Evolutionary conservation across 441 rosid species (phyloP), one percentile per base, ranked within the genome.

Genomic region (Breynia disticha): DNA sequence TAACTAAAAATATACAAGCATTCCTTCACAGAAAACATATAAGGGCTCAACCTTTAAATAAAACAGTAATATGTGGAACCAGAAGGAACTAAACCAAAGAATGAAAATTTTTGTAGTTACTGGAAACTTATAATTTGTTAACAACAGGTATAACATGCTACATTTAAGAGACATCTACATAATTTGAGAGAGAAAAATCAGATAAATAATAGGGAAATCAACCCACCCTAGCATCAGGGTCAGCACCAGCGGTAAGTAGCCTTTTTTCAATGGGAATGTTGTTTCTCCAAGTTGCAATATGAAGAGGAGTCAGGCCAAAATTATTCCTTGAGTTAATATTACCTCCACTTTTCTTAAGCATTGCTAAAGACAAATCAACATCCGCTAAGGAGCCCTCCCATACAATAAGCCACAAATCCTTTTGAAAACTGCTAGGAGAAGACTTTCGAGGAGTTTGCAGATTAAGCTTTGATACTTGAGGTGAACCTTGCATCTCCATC

Each of bases 141-240:
- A 28, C 35, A 28, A 28, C n/a, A n/a, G n/a, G n/a, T 28, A 28
- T 2, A 28, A 28, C 8, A 28, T 28, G 8, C 35, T n/a, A n/a
- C n/a, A n/a, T 28, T 28, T 28, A 28, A 28, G n/a, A 28, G 35
- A 28, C 5, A 28, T 28, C 35, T 35, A 47, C 16, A 37, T 9
- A 16, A 43, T 18, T 0, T 17, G 48, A 20, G 10, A n/a, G 48
- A 41, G 13, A 41, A 41, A 14, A 47, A 17, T 15, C 37, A 13
- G 14, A 48, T 15, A 16, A 50, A 20, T 17, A n/a, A 54, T 28
- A 35, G 55, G 60, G 62, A 63, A 68, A 47, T 65, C 56, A 56
- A 73, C 86, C 48, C 66, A 94, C 99, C 96, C 94, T 87, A 46
- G 94, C 88, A 81, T 94, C 91, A 67, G 99, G 99, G 54, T 94